Base-by-base conservation (phyloP, 306 rosid species). In the Sphenostylis stenocarpa region DNA sequence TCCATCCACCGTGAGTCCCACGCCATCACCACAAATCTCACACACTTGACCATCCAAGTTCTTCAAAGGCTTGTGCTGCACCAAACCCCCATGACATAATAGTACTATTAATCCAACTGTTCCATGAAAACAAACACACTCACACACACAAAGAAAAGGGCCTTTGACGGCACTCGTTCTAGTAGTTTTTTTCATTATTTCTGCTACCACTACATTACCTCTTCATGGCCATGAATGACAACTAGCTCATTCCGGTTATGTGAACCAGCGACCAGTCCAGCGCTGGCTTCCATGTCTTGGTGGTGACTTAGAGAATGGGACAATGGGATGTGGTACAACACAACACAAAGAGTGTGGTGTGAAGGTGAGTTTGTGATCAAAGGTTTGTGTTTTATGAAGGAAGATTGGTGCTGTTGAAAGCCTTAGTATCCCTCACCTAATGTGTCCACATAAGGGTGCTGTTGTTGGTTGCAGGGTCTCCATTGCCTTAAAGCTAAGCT, bases 401-500 rank as follows among this genome's bases (percentile, higher is more conserved):
- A 47, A 82, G 47, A 49, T 55, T 31, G 61, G 4, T 52, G 52
- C 20, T 33, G 72, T 34, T 58, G 43, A 43, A 58, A 28, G 76
- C 75, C 67, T 70, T 48, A 73, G 70, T 75, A 55, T 62, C 34
- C 26, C n/a, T 80, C 80, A 87, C 88, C 89, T 80, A 87, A 84
- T 83, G 85, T 64, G 88, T 82, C 87, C 83, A 87, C 88, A 79
- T 84, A 73, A 84, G 77, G 86, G 64, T 34, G 76, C 10, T 85
- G 90, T 56, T 78, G 89, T 89, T 90, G 85, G 99, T 90, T 92
- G 92, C 89, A 82, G 57, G 38, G 88, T 85, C 88, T 23, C 90
- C 93, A 86, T 95, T 92, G 98, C 98, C 97, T 52, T 84, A 87
- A 92, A 88, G 91, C 77, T 84, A 92, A 95, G 99, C 96, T 95